phyloP scores from a whole-genome alignment of 352 stramenopile genomes.

The Blastocystis sp. region DNA sequence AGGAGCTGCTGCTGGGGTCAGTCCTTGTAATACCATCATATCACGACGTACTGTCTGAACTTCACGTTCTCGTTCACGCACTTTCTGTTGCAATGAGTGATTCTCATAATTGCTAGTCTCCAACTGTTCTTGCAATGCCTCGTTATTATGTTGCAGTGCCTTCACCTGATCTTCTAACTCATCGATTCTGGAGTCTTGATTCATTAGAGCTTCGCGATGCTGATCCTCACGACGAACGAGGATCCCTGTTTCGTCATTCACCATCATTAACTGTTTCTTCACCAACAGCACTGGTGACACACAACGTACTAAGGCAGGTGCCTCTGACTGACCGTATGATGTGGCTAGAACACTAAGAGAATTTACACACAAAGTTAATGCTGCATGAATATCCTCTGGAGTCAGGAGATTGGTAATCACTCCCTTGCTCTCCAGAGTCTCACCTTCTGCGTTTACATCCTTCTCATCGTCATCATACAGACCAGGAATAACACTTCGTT shows the following conservation, averaged over 20 bases:
- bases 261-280: slow-evolving; percentile 53
- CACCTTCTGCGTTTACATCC: not conserved
- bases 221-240: slow-evolving; percentile 43
- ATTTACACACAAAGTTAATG: slow-evolving; percentile 46
- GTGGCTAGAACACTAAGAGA: slow-evolving; percentile 21
- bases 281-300: slow-evolving; percentile 23
- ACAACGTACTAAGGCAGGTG: slow-evolving; percentile 2
- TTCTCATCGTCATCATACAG: not conserved
- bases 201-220: slow-evolving; percentile 39
- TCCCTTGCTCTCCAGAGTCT: slow-evolving; percentile 49
- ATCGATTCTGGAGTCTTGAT: slow-evolving; percentile 40
- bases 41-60: slow-evolving; percentile 7
- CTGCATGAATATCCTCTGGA: not conserved
- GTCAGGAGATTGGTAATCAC: not conserved
- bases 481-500: not conserved
- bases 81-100: not conserved
- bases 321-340: not conserved
- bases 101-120: not conserved
- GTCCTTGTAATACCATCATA: not conserved
- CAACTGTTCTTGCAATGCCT: not conserved
- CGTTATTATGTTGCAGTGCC: not conserved
- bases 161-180: not conserved
- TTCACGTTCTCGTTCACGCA: not conserved
- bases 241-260: slow-evolving; percentile 26
- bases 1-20: not conserved